Evolutionary conservation across 805 yeast genomes (phyloP), one percentile per base, ranked within the genome.

Genomic region (Saturnispora bothae): DNA sequence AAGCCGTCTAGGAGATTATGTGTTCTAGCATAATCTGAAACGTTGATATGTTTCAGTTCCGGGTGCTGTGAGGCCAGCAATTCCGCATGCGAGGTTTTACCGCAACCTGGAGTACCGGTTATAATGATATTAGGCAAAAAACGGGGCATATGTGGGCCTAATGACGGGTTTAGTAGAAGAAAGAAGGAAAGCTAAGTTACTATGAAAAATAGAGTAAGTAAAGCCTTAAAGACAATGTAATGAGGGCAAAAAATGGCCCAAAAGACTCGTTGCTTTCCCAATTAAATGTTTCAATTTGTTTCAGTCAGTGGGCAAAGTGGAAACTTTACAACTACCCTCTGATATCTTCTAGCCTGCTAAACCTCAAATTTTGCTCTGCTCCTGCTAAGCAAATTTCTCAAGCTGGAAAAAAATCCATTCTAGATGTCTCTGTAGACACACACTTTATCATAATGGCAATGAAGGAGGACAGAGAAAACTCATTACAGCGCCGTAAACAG

Each of bases 41-140:
- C 74, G 47, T 78, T 71, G 46, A 83, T 69, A 46, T 73, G 73
- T 26, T 53, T 54, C 44, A 73, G 62, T 5, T 68, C 76, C 6
- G 71, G 63, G 20, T 71, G 56, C 40, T 69, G 73, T 25, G 69
- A 63, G 1, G 63, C 69, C 35, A 84, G 64, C 39, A 65, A 61
- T 48, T 75, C 76, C 0, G 64, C 53, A 54, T 83, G 94, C 14
- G 84, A 73, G 1, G 92, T 71, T 51, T 84, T 84, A 10, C 95
- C 95, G 44, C 92, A 80, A 1, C 94, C 79, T 18, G 98, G 98
- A 3, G 97, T 89, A 4, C 98, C 98, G 3, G 97, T 92, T 33
- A 92, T 72, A 28, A 92, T 73, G 30, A 92, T 77, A 57, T 92
- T 92, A 7, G 96, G 79, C 20, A 60, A 48, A 32, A 29, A 43